Evolutionary conservation across 768 basidiomycete species (phyloP), one percentile per base, ranked within the genome.

Genomic region (Mycena rosella): DNA sequence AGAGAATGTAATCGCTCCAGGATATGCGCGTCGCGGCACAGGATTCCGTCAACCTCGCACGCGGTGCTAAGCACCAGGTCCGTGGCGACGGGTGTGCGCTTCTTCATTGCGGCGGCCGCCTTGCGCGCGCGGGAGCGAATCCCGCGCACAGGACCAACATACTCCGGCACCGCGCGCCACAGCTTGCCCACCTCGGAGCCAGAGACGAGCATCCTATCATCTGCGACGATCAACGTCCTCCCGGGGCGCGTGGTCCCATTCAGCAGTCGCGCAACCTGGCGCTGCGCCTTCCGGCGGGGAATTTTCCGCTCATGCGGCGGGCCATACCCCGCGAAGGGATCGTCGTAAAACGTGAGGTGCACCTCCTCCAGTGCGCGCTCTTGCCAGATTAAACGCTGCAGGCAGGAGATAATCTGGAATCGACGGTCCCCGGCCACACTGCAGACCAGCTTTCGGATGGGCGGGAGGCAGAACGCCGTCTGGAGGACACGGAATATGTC

Each of bases 391-490:
- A 64, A 49, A 1, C 1, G 13, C 4, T 22, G 24, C 5, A 69
- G 29, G 44, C 55, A 55, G 13, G 36, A 34, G 15, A 69, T 27
- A 9, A 55, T 40, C 15, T 53, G 40, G 20, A 53, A 53, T n/a
- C 42, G 34, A 17, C 22, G 18, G 6, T 2, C 6, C 36, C 48
- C 51, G 1, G 5, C 22, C 15, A 55, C 29, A 1, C 20, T n/a
- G 52, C 67, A 63, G 13, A 26, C 48, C 15, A 69, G 40, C 3
- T 47, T 49, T 18, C 34, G 56, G 18, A 64, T 49, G 11, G 56
- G 49, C 0, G 67, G 67, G 18, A 69, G 61, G 36, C 40, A 64
- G 58, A 63, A 60, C 5, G 67, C 67, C 8, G 52, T 63, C n/a
- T 42, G 67, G 3, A 69, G 51, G 1, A 38, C 38, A 3, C 42